These are phyloP conservation scores for Phytophthora chlamydospora DNA, from an alignment of 352 stramenopile genomes.

Conservation along the genomic window DNA sequence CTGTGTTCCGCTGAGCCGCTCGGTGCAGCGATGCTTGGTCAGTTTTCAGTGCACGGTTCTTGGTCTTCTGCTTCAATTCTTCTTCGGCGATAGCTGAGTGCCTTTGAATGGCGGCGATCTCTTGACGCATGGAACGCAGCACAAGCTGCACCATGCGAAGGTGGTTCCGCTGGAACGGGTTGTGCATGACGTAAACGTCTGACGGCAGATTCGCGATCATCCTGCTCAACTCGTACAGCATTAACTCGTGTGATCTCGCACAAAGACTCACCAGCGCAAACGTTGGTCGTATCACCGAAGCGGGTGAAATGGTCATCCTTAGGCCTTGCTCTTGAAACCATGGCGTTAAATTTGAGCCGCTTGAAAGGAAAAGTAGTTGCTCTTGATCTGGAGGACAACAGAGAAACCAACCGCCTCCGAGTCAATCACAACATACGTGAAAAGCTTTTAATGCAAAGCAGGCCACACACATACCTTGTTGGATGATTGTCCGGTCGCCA, in stretches of 20 bases:
- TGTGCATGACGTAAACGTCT: constrained; percentile 53
- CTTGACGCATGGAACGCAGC: constrained; percentile 39
- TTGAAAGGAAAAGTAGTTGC: constrained; percentile 53
- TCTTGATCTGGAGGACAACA: constrained; percentile 21
- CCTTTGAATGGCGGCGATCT: constrained; percentile 36
- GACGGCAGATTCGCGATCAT: constrained; percentile 35
- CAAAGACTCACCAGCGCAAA: constrained; percentile 41
- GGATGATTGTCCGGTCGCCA: background rate
- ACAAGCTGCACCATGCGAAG: constrained; percentile 32
- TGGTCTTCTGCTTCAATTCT: background rate
- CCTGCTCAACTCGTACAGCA: constrained; percentile 38
- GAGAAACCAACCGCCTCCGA: background rate
- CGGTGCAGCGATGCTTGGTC: constrained; percentile 6
- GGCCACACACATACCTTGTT: constrained; percentile 22
- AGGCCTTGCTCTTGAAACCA: constrained; percentile 20
- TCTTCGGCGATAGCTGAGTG: background rate
- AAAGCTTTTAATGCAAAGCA: constrained; percentile 2
- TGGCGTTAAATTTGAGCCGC: constrained; percentile 39
- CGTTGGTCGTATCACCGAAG: constrained; percentile 39
- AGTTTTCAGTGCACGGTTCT: background rate
- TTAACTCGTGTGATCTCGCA: constrained; percentile 23
- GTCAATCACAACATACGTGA: background rate
- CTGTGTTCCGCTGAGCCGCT: constrained; percentile 35
- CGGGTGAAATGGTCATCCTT: constrained; percentile 1
- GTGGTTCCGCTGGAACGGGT: constrained; percentile 41